Evolutionary conservation across 495 filamentous ascomycete genomes (phyloP).

Genomic region (Terfezia claveryi): DNA sequence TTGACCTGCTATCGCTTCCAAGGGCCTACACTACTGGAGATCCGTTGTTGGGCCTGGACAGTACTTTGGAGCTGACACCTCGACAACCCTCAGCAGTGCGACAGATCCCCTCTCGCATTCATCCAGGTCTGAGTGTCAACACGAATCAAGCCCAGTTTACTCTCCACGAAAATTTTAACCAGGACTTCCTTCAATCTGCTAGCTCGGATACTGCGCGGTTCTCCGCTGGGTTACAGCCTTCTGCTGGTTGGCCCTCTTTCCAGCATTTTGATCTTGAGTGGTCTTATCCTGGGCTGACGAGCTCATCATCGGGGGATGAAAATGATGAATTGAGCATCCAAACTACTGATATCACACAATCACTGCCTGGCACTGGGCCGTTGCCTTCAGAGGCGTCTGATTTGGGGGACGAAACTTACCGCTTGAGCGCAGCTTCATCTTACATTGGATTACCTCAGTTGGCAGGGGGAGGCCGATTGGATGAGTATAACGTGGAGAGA

Average conservation of each 20-base stretch:
- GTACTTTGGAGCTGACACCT: slow-evolving; percentile 16
- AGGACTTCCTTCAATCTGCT: slow-evolving; percentile 16
- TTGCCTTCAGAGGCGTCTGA: slow-evolving; percentile 18
- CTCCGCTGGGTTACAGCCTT: slow-evolving; percentile 16
- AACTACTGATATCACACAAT: slow-evolving; percentile 11
- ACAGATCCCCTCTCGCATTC: slow-evolving; percentile 9
- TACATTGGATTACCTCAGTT: slow-evolving; percentile 13
- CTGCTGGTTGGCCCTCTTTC: slow-evolving; percentile 16
- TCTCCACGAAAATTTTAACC: slow-evolving; percentile 13
- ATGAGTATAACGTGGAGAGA: slow-evolving; percentile 12
- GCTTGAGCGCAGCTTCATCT: slow-evolving; percentile 16
- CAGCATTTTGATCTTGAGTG: slow-evolving; percentile 3
- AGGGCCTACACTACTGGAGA: slow-evolving; percentile 10
- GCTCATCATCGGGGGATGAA: slow-evolving; percentile 18
- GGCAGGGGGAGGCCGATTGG: slow-evolving; percentile 6
- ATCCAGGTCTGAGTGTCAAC: slow-evolving; percentile 16
- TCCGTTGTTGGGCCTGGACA: background rate
- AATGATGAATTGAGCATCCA: slow-evolving; percentile 14
- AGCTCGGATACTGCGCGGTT: slow-evolving; percentile 16
- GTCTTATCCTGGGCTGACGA: slow-evolving; percentile 10
- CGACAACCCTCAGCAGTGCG: slow-evolving; percentile 13
- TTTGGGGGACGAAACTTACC: slow-evolving; percentile 17
- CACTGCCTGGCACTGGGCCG: slow-evolving; percentile 10
- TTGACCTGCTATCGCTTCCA: slow-evolving; percentile 15
- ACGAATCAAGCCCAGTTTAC: slow-evolving; percentile 11